These are phyloP conservation scores for Coemansia sp. DNA, from an alignment of 192 early-diverging fungal species.

Conservation along the genomic window DNA sequence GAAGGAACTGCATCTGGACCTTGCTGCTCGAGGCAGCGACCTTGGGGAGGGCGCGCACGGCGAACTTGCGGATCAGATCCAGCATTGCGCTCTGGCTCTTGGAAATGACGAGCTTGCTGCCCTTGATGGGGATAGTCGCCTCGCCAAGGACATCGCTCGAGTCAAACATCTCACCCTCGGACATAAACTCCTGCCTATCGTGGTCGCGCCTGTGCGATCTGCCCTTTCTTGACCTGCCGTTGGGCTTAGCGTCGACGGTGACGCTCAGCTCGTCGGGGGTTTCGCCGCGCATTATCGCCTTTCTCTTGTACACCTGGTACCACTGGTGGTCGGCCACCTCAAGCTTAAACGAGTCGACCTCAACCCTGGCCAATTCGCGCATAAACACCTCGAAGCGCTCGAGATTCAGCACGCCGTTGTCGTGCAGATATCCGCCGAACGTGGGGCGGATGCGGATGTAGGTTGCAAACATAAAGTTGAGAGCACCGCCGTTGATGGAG, in stretches of 20 bases:
- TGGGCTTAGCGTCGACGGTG: conserved; percentile 2
- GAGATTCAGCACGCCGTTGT: conserved; percentile 68
- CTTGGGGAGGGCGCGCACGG: conserved; percentile 39
- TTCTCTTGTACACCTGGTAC: conserved; percentile 52
- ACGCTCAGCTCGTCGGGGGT: conserved; percentile 19
- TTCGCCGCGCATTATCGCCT: conserved; percentile 38
- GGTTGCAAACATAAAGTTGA: conserved; percentile 64
- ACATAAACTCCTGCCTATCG: not conserved
- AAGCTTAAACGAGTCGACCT: conserved; percentile 47
- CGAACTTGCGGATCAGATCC: conserved; percentile 39
- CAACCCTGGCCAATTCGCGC: conserved; percentile 51
- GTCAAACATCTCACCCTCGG: conserved; percentile 17
- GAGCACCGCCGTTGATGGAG: conserved; percentile 89
- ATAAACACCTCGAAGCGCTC: conserved; percentile 60
- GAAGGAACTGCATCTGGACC: conserved; percentile 44
- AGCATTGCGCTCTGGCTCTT: conserved; percentile 36
- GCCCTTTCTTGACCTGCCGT: not conserved
- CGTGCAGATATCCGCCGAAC: conserved; percentile 86
- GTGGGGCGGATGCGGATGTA: conserved; percentile 62
- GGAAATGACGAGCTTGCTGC: conserved; percentile 31
- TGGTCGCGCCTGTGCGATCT: not conserved
- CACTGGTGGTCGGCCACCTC: conserved; percentile 49
- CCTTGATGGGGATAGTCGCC: conserved; percentile 33
- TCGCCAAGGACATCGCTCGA: conserved; percentile 32
- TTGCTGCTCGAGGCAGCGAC: conserved; percentile 19